A percentile compares a stretch with the other conserved stretches of the same genome.
Conservation (phyloP, 495 filamentous ascomycete genomes). For the Penicillium mononematosum region DNA sequence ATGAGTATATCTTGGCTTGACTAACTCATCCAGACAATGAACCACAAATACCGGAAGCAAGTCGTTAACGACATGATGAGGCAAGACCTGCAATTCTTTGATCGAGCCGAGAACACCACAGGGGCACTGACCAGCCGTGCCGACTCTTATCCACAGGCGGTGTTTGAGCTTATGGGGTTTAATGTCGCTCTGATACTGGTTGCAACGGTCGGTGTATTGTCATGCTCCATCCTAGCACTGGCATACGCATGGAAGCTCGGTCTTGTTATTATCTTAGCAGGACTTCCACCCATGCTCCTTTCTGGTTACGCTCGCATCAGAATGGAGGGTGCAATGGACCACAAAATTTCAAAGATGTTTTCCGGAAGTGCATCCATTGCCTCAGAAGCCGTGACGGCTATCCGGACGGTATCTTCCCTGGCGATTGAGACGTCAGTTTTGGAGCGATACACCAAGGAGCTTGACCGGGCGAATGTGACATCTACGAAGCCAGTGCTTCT, state of each 20-base stretch:
- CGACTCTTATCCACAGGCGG: conserved; percentile 48
- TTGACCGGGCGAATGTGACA: conserved; percentile 3
- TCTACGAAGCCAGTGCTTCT: conserved; percentile 8
- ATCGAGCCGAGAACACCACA: conserved; percentile 54
- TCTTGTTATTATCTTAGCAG: conserved; percentile 48
- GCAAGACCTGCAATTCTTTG: conserved; percentile 63
- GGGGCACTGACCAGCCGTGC: conserved; percentile 61
- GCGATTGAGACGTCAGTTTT: conserved; percentile 51
- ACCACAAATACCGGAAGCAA: conserved; percentile 52
- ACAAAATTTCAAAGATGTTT: conserved; percentile 51
- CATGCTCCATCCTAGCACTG: conserved; percentile 24
- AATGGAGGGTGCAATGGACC: conserved; percentile 46
- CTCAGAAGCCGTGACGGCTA: conserved; percentile 52
- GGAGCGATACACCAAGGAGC: conserved; percentile 48
- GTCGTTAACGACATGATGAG: conserved; percentile 57
- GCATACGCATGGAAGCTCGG: conserved; percentile 57
- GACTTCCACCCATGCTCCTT: conserved; percentile 51
- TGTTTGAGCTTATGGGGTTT: conserved; percentile 46
- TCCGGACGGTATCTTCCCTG: conserved; percentile 55
- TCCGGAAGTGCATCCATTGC: conserved; percentile 52
- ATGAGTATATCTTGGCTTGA: neutral
- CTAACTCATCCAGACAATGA: conserved; percentile 25
- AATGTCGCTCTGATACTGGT: conserved; percentile 27
- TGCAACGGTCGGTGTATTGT: conserved; percentile 45
- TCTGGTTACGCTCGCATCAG: conserved; percentile 51